Percentiles rank a stretch among this genome's conserved stretches.
phyloP scores from a whole-genome alignment of 805 yeast species.

The Dipodascopsis tothii region DNA sequence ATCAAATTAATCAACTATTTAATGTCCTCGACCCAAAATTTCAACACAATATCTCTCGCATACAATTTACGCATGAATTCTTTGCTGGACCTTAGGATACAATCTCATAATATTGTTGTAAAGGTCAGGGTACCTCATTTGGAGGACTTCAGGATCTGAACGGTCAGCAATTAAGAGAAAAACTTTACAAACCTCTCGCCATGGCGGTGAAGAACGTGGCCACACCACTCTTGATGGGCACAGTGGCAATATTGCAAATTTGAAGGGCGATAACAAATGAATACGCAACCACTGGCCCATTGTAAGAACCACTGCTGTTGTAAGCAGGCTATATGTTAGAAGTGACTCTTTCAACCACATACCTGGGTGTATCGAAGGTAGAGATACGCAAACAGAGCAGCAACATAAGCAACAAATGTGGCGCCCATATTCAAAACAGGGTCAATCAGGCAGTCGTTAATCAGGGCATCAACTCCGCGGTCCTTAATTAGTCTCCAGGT shows the following conservation, averaged over 20 bases:
- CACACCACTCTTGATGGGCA: slow-evolving; percentile 72
- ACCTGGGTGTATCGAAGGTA: slow-evolving; percentile 54
- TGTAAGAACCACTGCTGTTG: slow-evolving; percentile 50
- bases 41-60: background rate
- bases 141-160: slow-evolving; percentile 70
- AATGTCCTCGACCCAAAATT: too few relatives aligned
- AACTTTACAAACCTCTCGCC: slow-evolving; percentile 38
- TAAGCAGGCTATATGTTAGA: slow-evolving; percentile 47
- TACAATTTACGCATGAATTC: slow-evolving; percentile 30
- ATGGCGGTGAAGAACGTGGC: slow-evolving; percentile 78
- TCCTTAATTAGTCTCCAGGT: slow-evolving; percentile 70
- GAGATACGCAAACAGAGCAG: slow-evolving; percentile 54
- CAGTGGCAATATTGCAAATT: slow-evolving; percentile 62
- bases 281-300: slow-evolving; percentile 70
- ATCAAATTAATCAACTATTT: too few relatives aligned
- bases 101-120: slow-evolving; percentile 57
- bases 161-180: background rate
- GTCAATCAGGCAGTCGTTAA: slow-evolving; percentile 75
- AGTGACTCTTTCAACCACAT: background rate
- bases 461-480: slow-evolving; percentile 77
- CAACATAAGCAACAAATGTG: slow-evolving; percentile 60
- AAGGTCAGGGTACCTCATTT: slow-evolving; percentile 59
- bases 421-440: slow-evolving; percentile 74
- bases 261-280: slow-evolving; percentile 67
- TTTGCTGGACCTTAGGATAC: slow-evolving; percentile 62